Conservation (phyloP, 371 early-diverging fungal species). For the Mortierella sp. region DNA sequence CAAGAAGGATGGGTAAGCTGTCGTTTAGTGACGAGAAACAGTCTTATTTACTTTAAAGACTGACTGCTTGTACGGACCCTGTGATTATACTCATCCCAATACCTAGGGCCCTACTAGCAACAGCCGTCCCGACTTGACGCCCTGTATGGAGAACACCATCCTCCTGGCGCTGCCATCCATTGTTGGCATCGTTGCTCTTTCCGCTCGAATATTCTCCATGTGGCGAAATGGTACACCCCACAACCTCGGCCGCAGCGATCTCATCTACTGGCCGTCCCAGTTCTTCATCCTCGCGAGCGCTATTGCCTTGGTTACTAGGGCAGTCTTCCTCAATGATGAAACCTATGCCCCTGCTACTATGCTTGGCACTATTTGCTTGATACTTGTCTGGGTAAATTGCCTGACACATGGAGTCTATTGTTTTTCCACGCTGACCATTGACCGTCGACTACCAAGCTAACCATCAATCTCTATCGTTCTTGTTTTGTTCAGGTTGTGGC, state of each 20-base stretch:
- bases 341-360: conserved; percentile 46
- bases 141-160: conserved; percentile 54
- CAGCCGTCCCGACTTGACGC: conserved; percentile 35
- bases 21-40: too few species aligned
- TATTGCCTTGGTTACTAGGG: conserved; percentile 46
- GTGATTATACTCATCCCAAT: background rate
- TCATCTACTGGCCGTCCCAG: conserved; percentile 54
- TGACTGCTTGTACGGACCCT: background rate
- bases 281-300: conserved; percentile 46
- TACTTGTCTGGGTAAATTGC: conserved; percentile 40
- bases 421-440: background rate
- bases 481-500: conserved; percentile 15
- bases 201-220: conserved; percentile 19
- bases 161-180: conserved; percentile 39
- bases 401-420: too few species aligned
- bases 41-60: background rate
- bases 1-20: conserved; percentile 45
- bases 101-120: conserved; percentile 46
- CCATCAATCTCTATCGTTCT: background rate
- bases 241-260: conserved; percentile 37
- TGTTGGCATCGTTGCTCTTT: conserved; percentile 24
- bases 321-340: conserved; percentile 28
- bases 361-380: conserved; percentile 42
- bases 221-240: conserved; percentile 39
- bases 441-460: background rate